Conservation (phyloP, 176 grass and related monocot genomes). For the Leersia perrieri region DNA sequence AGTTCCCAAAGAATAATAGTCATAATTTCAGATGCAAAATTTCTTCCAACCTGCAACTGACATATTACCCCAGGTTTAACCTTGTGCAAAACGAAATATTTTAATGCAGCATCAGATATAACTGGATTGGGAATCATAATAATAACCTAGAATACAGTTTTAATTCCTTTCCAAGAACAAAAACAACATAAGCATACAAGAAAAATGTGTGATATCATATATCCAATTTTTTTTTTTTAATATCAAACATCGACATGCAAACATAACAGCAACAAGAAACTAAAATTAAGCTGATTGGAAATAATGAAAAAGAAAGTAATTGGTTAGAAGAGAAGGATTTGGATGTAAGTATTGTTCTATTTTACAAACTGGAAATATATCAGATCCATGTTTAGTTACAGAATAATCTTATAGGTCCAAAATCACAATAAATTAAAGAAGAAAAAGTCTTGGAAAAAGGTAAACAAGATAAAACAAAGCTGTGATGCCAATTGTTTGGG, state of each 20-base stretch:
- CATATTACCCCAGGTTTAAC: not conserved
- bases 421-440: not conserved
- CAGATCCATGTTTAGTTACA: not conserved
- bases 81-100: not conserved
- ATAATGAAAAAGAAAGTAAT: not conserved
- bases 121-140: not conserved
- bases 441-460: not conserved
- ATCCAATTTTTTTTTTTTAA: not conserved
- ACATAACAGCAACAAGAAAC: not conserved
- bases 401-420: not conserved
- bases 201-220: not conserved
- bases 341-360: not conserved
- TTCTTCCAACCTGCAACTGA: not conserved
- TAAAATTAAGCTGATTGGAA: not conserved
- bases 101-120: not conserved
- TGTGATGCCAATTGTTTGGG: not conserved
- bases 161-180: not conserved
- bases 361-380: not conserved
- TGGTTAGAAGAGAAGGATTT: not conserved
- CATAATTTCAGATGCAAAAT: not conserved
- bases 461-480: not conserved
- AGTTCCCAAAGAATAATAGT: not conserved
- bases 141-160: not conserved
- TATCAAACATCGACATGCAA: not conserved
- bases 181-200: not conserved